Percentiles rank a stretch among this genome's conserved stretches.
phyloP scores from a whole-genome alignment of 2,329 filamentous ascomycete species.

The Hypoxylon sp. region DNA sequence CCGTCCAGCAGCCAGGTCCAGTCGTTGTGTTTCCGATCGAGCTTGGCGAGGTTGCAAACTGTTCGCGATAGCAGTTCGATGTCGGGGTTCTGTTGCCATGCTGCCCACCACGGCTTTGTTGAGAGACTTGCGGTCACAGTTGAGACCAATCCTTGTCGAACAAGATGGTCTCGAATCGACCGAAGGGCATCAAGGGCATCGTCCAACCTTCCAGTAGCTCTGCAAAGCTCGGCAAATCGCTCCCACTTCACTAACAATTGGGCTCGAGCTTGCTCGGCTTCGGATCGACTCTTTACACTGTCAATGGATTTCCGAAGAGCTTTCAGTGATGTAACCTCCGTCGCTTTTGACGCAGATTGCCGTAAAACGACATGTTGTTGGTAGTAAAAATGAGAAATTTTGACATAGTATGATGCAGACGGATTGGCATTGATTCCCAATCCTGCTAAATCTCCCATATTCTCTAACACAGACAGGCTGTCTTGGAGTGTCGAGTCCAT shows the following conservation, averaged over 20 bases:
- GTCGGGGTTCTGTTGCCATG: conserved; percentile 66
- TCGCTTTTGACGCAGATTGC: conserved; percentile 56
- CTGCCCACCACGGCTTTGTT: conserved; percentile 61
- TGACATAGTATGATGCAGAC: conserved; percentile 66
- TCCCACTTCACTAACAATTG: conserved; percentile 74
- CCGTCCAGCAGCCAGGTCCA: conserved; percentile 66
- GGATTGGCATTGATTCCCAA: conserved; percentile 46
- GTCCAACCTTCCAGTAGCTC: conserved; percentile 62
- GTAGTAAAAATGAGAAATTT: conserved; percentile 79
- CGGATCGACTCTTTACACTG: conserved; percentile 65
- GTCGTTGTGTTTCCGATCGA: conserved; percentile 67
- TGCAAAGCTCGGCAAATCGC: conserved; percentile 71
- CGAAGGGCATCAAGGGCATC: conserved; percentile 70
- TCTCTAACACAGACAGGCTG: conserved; percentile 65
- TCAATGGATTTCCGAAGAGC: conserved; percentile 74
- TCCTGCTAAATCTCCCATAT: conserved; percentile 58
- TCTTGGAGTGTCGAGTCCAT: conserved; percentile 70
- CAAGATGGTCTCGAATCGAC: conserved; percentile 70
- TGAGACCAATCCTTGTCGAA: conserved; percentile 68
- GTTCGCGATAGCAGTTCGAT: conserved; percentile 68
- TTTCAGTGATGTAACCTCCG: conserved; percentile 61
- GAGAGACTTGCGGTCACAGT: conserved; percentile 63
- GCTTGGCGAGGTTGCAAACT: conserved; percentile 69
- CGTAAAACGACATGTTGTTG: conserved; percentile 67
- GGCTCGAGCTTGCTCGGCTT: conserved; percentile 68